Evolutionary conservation across 441 rosid species (phyloP).

Genomic region (Erodium texanum): DNA sequence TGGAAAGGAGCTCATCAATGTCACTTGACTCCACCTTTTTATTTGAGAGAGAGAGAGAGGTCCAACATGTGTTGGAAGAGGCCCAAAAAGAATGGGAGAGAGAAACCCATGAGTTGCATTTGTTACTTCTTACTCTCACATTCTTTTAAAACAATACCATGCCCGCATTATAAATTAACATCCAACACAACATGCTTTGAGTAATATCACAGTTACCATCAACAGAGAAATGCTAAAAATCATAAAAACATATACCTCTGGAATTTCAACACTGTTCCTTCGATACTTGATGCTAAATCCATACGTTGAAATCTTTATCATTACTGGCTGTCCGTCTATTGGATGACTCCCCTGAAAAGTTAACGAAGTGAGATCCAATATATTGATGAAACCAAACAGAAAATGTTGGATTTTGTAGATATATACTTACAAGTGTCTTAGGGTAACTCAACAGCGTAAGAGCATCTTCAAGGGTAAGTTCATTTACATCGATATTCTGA

Average conservation of each 20-base stretch:
- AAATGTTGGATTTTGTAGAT: slow-evolving; percentile 11
- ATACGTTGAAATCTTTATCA: not conserved
- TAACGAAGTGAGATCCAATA: not conserved
- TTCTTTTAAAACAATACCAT: slow-evolving; percentile 2
- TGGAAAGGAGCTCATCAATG: too few relatives aligned
- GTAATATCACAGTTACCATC: not conserved
- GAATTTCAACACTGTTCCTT: not conserved
- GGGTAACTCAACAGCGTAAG: slow-evolving; percentile 72
- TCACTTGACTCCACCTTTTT: too few relatives aligned
- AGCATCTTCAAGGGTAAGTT: slow-evolving; percentile 66
- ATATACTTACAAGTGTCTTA: slow-evolving; percentile 54
- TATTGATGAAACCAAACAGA: not conserved
- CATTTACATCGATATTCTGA: slow-evolving; percentile 59
- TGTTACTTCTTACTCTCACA: slow-evolving; percentile 1
- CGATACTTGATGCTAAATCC: not conserved
- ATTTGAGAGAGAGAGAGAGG: too few relatives aligned
- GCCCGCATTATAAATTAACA: not conserved
- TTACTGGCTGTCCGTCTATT: not conserved
- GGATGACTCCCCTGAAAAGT: slow-evolving; percentile 1
- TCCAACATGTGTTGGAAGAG: too few relatives aligned
- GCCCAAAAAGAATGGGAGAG: too few relatives aligned
- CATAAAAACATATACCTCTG: not conserved
- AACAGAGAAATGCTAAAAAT: not conserved
- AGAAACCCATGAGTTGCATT: not conserved
- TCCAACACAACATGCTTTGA: not conserved